Percentiles rank a stretch among this genome's conserved stretches.
These are phyloP conservation scores for Claviceps digitariae DNA, from an alignment of 2,329 filamentous ascomycete genomes.

Conservation along the genomic window DNA sequence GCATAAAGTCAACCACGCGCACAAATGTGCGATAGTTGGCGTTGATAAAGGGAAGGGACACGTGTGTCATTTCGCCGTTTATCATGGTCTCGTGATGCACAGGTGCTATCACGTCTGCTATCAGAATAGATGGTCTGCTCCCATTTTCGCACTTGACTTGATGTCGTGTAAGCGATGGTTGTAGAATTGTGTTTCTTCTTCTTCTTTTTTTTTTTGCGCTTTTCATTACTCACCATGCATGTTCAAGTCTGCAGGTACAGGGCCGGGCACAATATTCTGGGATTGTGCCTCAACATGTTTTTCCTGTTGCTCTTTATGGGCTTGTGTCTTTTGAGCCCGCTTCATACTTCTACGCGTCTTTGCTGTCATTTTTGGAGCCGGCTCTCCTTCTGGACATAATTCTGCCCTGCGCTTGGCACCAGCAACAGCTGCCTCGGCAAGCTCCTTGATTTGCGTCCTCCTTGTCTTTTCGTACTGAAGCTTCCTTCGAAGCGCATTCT, in stretches of 20 bases:
- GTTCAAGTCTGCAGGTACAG: conserved; percentile 16
- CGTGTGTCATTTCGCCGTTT: conserved; percentile 19
- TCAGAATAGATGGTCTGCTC: conserved; percentile 19
- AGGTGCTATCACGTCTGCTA: conserved; percentile 28
- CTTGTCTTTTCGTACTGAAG: conserved; percentile 45
- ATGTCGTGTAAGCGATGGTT: neutral
- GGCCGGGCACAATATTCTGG: conserved; percentile 11
- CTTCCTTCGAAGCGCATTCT: conserved; percentile 49
- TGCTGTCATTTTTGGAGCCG: conserved; percentile 13
- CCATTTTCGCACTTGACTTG: conserved; percentile 33
- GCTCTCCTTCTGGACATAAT: conserved; percentile 12
- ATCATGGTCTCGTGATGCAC: conserved; percentile 28
- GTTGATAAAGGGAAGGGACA: conserved; percentile 60
- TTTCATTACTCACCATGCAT: conserved; percentile 13
- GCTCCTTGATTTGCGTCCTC: conserved; percentile 24
- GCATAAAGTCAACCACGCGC: conserved; percentile 73
- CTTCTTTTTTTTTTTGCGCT: neutral
- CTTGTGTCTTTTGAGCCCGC: conserved; percentile 1
- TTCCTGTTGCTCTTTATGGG: conserved; percentile 5
- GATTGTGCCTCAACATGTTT: conserved; percentile 12
- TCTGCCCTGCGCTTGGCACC: conserved; percentile 26
- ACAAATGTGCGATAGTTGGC: conserved; percentile 54
- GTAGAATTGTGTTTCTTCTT: neutral
- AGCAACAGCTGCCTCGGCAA: conserved; percentile 22
- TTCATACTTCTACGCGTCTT: conserved; percentile 12